Evolutionary conservation across 1,284 basidiomycete genomes (phyloP), one percentile per base, ranked within the genome.

Genomic region (Naganishia albida): DNA sequence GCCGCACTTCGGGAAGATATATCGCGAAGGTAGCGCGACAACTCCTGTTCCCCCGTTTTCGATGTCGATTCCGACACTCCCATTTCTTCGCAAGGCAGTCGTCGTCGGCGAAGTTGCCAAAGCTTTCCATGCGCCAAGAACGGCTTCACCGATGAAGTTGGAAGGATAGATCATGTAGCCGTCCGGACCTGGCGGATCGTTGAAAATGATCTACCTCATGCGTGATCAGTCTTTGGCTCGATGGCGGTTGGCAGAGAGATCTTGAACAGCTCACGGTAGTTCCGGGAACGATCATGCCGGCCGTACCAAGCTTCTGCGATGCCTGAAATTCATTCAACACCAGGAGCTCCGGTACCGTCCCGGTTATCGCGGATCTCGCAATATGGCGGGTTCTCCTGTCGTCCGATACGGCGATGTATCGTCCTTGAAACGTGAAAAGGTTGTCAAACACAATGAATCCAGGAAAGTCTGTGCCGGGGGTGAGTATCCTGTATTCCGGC

Each of bases 161-260:
- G 34, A 26, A 28, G 50, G 56, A 18, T 51, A 53, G 53, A 64
- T 50, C 53, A 55, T 28, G 28, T 56, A 53, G 6, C 46, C 63
- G n/a, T 59, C 64, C 40, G 50, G 52, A 15, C 65, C 65, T 20
- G 60, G 65, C 20, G 60, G 65, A 26, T 66, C 65, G 34, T 66
- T 66, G 60, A 66, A 63, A 25, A 66, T 66, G 43, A 66, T 63
- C 62, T 63, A 28, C 2, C n/a, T 38, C n/a, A 0, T 23, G 15
- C 42, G 18, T 34, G 46, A 46, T 42, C 13, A 25, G 20, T 59
- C 23, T 18, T 26, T 34, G 10, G 26, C 16, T 48, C n/a, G 16
- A 20, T 12, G 48, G 16, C 18, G 3, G n/a, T 16, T 40, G 25
- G 18, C 12, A 12, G 16, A 10, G 15, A 8, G 20, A 15, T 13